These are phyloP conservation scores for Trametes meyenii DNA, from an alignment of 768 basidiomycete species.

Conservation along the genomic window DNA sequence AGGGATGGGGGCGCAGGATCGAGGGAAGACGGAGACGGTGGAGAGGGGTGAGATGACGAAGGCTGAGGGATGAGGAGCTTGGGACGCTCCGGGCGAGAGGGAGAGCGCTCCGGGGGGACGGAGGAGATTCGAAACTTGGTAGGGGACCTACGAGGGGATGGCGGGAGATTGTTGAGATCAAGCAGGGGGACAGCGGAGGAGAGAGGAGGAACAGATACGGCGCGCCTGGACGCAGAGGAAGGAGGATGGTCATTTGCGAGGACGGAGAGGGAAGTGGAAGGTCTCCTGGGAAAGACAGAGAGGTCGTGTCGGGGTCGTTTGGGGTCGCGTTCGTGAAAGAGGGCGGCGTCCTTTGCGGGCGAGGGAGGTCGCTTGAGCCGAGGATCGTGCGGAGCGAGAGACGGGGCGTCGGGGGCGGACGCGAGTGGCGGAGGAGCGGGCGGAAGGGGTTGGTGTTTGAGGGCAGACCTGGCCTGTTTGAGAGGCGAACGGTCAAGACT, in stretches of 20 bases:
- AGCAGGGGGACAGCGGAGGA: constrained; percentile 20
- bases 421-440: neutral
- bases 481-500: constrained; percentile 10
- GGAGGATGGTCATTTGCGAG: neutral
- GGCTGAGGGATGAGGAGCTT: neutral
- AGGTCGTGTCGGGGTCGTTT: constrained; percentile 13
- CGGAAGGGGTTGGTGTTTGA: neutral
- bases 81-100: neutral
- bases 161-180: constrained; percentile 24
- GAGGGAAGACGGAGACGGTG: neutral
- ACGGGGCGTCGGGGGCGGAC: neutral
- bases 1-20: neutral
- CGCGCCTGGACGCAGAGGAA: constrained; percentile 8
- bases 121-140: constrained; percentile 25
- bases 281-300: constrained; percentile 9
- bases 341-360: constrained; percentile 13
- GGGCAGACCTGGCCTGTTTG: constrained; percentile 8
- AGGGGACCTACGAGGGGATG: constrained; percentile 24
- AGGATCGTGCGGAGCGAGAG: neutral
- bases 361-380: constrained; percentile 15
- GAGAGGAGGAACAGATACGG: constrained; percentile 22
- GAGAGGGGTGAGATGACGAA: neutral
- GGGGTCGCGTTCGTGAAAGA: constrained; percentile 10
- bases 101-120: constrained; percentile 17
- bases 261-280: constrained; percentile 14